Conservation (phyloP, 2,329 filamentous ascomycete genomes). For the Colletotrichum lupini region DNA sequence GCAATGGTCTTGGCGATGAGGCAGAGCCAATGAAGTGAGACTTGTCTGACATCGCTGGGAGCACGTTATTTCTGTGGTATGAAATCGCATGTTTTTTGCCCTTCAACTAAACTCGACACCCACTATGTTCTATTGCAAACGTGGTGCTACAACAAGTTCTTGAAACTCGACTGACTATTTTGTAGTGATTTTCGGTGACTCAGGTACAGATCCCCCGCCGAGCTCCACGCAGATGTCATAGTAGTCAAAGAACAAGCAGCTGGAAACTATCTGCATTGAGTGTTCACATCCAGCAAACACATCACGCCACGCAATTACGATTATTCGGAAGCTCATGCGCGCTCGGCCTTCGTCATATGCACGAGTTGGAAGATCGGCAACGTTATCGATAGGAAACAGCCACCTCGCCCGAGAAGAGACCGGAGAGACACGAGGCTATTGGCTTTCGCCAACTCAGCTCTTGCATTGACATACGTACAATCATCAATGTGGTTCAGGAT, state of each 20-base stretch:
- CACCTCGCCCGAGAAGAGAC: not conserved
- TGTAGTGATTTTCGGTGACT: not conserved
- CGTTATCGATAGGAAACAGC: not conserved
- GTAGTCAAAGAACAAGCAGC: not conserved
- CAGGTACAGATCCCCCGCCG: not conserved
- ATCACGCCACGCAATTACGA: not conserved
- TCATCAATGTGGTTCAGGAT: no score
- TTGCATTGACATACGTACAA: no score
- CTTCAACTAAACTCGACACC: not conserved
- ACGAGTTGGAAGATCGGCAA: not conserved
- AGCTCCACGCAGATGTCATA: not conserved
- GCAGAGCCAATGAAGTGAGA: not conserved
- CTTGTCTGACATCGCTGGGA: not conserved
- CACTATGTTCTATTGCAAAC: not conserved
- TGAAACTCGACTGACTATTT: not conserved
- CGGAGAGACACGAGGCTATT: not conserved
- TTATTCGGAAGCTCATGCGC: not conserved
- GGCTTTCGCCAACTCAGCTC: not conserved
- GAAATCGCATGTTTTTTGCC: not conserved
- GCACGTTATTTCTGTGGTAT: not conserved
- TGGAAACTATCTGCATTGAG: not conserved
- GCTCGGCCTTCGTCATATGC: not conserved
- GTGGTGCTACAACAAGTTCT: not conserved
- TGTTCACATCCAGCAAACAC: not conserved
- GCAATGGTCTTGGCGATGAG: slow-evolving; percentile 8